Percentiles rank a stretch among this genome's conserved stretches.
phyloP scores from a whole-genome alignment of 2,329 filamentous ascomycete genomes.

The Claviceps pazoutovae region DNA sequence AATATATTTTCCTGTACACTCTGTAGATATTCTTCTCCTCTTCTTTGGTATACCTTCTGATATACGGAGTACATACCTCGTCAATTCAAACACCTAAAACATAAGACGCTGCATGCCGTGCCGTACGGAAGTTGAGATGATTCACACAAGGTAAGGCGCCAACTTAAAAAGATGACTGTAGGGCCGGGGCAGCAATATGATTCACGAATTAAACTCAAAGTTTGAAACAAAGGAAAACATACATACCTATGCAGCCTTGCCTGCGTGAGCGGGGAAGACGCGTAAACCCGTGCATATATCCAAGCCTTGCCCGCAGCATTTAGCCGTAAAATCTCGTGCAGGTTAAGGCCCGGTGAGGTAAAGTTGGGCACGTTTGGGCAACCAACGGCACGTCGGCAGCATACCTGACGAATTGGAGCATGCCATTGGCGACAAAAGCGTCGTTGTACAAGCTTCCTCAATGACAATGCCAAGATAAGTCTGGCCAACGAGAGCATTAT shows the following conservation, averaged over 20 bases:
- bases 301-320: not conserved
- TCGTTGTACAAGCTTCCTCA: not conserved
- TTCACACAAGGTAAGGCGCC: not conserved
- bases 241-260: not conserved
- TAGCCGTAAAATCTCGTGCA: not conserved
- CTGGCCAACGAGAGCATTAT: not conserved
- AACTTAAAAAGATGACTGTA: not conserved
- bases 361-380: not conserved
- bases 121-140: not conserved
- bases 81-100: too few species aligned
- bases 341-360: not conserved
- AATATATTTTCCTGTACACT: not conserved
- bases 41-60: not conserved
- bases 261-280: not conserved
- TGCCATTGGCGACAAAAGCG: not conserved
- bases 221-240: not conserved
- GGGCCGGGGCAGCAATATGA: not conserved
- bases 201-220: not conserved
- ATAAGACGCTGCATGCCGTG: not conserved
- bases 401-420: not conserved
- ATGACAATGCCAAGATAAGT: not conserved
- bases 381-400: not conserved
- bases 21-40: not conserved
- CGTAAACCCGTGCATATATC: slow-evolving; percentile 2
- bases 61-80: not conserved